Evolutionary conservation across 805 yeast genomes (phyloP).

Genomic region (Clavispora vitiphila): DNA sequence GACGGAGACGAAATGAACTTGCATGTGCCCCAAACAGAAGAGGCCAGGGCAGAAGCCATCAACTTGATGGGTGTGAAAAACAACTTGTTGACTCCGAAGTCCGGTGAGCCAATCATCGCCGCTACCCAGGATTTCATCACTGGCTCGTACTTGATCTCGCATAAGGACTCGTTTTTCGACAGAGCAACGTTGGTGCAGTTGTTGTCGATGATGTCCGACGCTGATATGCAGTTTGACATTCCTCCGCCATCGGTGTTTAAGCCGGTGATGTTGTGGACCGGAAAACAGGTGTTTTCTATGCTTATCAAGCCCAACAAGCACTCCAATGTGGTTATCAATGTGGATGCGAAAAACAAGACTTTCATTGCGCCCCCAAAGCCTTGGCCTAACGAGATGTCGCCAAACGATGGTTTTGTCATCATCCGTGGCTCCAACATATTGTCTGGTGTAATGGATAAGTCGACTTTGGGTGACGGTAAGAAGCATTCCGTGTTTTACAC

Average conservation of each 20-base stretch:
- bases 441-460: slow-evolving; percentile 96
- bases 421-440: slow-evolving; percentile 85
- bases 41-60: slow-evolving; percentile 98
- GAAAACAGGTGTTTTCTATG: slow-evolving; percentile 89
- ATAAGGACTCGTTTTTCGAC: slow-evolving; percentile 90
- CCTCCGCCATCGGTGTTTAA: slow-evolving; percentile 95
- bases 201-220: slow-evolving; percentile 95
- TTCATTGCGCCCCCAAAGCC: slow-evolving; percentile 62
- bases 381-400: slow-evolving; percentile 89
- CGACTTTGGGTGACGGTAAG: slow-evolving; percentile 95
- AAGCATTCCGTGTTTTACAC: slow-evolving; percentile 95
- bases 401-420: slow-evolving; percentile 91
- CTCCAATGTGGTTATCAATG: slow-evolving; percentile 78
- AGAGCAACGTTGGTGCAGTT: slow-evolving; percentile 79
- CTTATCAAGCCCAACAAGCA: slow-evolving; percentile 75
- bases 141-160: slow-evolving; percentile 88
- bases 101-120: slow-evolving; percentile 98
- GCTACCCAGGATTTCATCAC: slow-evolving; percentile 99
- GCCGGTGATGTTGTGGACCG: slow-evolving; percentile 92
- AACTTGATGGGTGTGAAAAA: slow-evolving; percentile 97
- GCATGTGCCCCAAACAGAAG: slow-evolving; percentile 98
- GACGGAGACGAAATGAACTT: slow-evolving; percentile 99
- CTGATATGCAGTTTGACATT: slow-evolving; percentile 75
- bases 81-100: slow-evolving; percentile 89
- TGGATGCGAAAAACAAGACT: slow-evolving; percentile 93